Evolutionary conservation across 768 basidiomycete species (phyloP).

Genomic region (Artomyces pyxidatus): DNA sequence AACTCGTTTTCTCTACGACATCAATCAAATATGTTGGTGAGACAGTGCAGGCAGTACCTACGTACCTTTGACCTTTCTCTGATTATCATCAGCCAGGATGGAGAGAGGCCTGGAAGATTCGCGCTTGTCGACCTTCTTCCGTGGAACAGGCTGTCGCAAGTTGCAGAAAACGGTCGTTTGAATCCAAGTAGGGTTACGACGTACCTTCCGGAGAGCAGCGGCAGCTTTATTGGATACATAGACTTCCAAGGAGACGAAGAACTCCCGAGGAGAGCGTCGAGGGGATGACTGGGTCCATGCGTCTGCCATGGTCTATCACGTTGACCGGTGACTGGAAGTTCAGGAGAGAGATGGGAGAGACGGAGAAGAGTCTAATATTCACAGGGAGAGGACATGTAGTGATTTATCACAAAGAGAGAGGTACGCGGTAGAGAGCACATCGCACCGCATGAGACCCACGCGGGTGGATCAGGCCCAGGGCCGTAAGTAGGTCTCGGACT

Average conservation of each 20-base stretch:
- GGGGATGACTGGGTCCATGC: constrained; percentile 4
- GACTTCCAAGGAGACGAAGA: constrained; percentile 14
- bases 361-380: no score
- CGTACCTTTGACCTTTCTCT: constrained; percentile 55
- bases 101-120: constrained; percentile 27
- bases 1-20: constrained; percentile 59
- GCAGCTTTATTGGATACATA: constrained; percentile 16
- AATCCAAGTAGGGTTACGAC: neutral
- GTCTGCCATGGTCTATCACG: no score
- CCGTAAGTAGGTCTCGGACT: no score
- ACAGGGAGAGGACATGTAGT: no score
- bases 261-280: constrained; percentile 8
- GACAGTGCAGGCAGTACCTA: neutral
- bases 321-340: no score
- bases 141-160: constrained; percentile 31
- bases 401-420: no score
- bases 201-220: constrained; percentile 15
- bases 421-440: no score
- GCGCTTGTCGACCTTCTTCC: constrained; percentile 51
- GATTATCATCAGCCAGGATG: constrained; percentile 33
- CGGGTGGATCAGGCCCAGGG: no score
- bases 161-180: neutral
- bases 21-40: neutral
- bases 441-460: no score
- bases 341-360: no score